Percentiles rank a stretch among this genome's conserved stretches.
Evolutionary conservation across 495 filamentous ascomycete genomes (phyloP).

Genomic region (Tetracladium setigerum): DNA sequence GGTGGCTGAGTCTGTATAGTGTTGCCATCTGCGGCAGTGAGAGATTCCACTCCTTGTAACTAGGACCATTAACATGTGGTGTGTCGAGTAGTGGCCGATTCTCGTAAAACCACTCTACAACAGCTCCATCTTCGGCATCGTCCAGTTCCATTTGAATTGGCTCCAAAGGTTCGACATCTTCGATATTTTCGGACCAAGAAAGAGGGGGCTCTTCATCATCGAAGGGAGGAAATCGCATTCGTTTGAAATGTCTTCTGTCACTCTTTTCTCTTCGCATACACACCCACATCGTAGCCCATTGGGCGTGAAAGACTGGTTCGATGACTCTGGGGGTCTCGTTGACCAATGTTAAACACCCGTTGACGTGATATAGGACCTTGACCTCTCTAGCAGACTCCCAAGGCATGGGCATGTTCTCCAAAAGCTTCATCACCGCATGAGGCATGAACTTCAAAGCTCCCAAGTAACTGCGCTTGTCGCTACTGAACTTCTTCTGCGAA

Average conservation of each 20-base stretch:
- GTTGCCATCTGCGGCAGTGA: constrained; percentile 94
- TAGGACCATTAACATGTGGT: constrained; percentile 89
- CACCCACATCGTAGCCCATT: constrained; percentile 99
- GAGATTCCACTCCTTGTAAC: constrained; percentile 95
- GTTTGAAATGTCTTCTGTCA: constrained; percentile 92
- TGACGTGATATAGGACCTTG: constrained; percentile 97
- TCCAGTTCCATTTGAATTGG: constrained; percentile 99
- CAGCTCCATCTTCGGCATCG: constrained; percentile 84
- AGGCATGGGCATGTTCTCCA: constrained; percentile 99
- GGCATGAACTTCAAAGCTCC: constrained; percentile 99
- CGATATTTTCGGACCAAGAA: constrained; percentile 97
- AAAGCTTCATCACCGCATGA: constrained; percentile 94
- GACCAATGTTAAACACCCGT: constrained; percentile 92
- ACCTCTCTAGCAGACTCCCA: constrained; percentile 96
- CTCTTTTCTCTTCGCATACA: constrained; percentile 98
- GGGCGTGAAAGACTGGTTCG: constrained; percentile 95
- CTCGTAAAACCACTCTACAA: constrained; percentile 97
- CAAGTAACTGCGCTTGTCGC: constrained; percentile 96
- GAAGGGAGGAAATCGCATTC: constrained; percentile 98
- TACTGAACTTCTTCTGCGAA: constrained; percentile 98
- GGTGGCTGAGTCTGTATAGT: constrained; percentile 84
- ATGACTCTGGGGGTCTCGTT: constrained; percentile 97
- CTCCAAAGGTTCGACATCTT: constrained; percentile 95
- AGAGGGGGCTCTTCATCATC: constrained; percentile 98
- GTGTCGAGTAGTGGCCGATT: constrained; percentile 89